Base-by-base conservation (phyloP, 1,284 basidiomycete species). In the Puccinia horiana region DNA sequence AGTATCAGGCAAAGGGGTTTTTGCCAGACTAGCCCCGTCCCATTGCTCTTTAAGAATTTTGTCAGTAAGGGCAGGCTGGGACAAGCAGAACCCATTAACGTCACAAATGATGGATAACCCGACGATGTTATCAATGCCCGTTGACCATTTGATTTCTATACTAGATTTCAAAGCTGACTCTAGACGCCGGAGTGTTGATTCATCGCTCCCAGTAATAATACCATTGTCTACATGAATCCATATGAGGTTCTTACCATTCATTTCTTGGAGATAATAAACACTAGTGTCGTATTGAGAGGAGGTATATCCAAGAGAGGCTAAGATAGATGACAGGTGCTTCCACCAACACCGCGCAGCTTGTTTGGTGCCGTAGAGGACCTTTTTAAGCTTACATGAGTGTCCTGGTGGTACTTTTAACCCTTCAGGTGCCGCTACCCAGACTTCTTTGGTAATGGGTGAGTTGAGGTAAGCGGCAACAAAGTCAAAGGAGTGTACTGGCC, bases 291-390 rank as follows among this genome's bases (percentile, higher is more conserved):
- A 63, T 37, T 63, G 58, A 9, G 29, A 63, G 9, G 65, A 49
- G 1, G 84, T 37, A 67, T 44, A 74, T 18, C 47, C 26, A 26
- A 29, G 32, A 63, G n/a, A 14, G 58, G 20, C n/a, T 37, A 42
- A 35, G 49, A 23, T 23, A 29, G 2, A 18, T 3, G 12, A 32
- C 11, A 77, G 32, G 40, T 77, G 58, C 23, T 61, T 1, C 75
- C 75, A 77, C 75, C 75, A 77, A 40, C 58, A 77, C 20, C 75
- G 8, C 9, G 29, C 47, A 1, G 58, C 75, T 32, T 77, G 75
- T 16, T 26, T 26, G 3, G 75, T 77, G 1, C 75, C 58, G 35
- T 77, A 77, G 2, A 77, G n/a, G 1, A 42, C 75, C 49, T 77
- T 42, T 18, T 77, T 77, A 23, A 77, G 37, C 16, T 49, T 11